Evolutionary conservation across 257 asterid genomes (phyloP).

Genomic region (Nicotiana noctiflora): DNA sequence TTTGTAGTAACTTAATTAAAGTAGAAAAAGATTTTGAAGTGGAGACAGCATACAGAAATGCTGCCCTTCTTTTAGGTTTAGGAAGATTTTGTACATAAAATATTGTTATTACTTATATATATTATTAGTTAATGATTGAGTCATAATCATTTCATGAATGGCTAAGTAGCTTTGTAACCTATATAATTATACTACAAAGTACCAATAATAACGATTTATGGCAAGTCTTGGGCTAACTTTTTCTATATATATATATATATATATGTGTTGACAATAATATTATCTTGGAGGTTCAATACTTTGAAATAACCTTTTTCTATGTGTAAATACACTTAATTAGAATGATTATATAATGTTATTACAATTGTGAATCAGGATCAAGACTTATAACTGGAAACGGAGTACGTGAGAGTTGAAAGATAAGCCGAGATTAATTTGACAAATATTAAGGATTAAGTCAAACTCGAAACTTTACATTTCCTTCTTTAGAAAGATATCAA

Average conservation of each 20-base stretch:
- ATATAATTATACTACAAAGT: no score
- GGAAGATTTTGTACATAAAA: conserved; percentile 34
- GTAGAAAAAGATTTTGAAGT: background rate
- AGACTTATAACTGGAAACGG: background rate
- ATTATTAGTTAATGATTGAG: conserved; percentile 16
- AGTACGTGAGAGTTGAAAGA: no score
- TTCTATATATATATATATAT: no score
- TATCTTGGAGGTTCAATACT: background rate
- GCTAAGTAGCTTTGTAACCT: conserved; percentile 7
- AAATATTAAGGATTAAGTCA: no score
- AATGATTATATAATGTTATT: no score
- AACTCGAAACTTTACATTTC: background rate
- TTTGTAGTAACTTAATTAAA: background rate
- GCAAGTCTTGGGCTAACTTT: no score
- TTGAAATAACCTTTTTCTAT: background rate
- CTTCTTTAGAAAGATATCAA: background rate
- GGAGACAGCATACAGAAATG: conserved; percentile 39
- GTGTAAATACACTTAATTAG: background rate
- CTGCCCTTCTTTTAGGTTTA: conserved; percentile 35
- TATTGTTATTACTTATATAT: conserved; percentile 2
- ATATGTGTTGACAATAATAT: no score
- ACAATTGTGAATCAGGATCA: background rate
- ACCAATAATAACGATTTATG: no score
- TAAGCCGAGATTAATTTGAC: background rate
- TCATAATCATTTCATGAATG: conserved; percentile 9